Evolutionary conservation across 257 asterid genomes (phyloP).

Genomic region (Plantago elongata): DNA sequence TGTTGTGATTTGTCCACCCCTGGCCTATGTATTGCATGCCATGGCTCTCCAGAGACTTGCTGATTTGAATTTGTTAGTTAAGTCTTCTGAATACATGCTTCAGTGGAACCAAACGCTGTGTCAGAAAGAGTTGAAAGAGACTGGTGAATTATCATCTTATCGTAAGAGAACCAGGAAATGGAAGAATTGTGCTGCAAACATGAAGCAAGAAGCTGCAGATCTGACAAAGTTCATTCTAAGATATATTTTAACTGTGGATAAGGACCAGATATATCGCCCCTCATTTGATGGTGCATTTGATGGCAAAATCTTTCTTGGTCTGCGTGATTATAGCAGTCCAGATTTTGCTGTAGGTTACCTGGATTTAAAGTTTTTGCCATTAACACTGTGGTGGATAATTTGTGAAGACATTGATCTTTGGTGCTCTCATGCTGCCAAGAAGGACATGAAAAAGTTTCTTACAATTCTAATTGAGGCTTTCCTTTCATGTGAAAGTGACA

Average conservation of each 20-base stretch:
- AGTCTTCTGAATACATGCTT: slow-evolving; percentile 61
- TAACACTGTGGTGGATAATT: slow-evolving; percentile 53
- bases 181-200: slow-evolving; percentile 37
- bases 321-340: slow-evolving; percentile 31
- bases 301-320: slow-evolving; percentile 24
- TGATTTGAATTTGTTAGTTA: slow-evolving; percentile 64
- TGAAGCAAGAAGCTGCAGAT: slow-evolving; percentile 60
- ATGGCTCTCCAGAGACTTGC: slow-evolving; percentile 78
- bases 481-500: slow-evolving; percentile 30
- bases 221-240: slow-evolving; percentile 54
- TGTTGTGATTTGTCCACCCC: slow-evolving; percentile 45
- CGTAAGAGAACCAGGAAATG: slow-evolving; percentile 48
- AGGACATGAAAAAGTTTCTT: slow-evolving; percentile 58
- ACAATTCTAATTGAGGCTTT: slow-evolving; percentile 41
- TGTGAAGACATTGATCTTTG: slow-evolving; percentile 75
- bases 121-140: slow-evolving; percentile 37
- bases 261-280: slow-evolving; percentile 29
- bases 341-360: slow-evolving; percentile 51
- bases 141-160: slow-evolving; percentile 29
- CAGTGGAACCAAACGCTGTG: slow-evolving; percentile 39
- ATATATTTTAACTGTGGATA: slow-evolving; percentile 37
- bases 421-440: slow-evolving; percentile 71
- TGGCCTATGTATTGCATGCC: slow-evolving; percentile 57
- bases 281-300: slow-evolving; percentile 28
- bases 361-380: slow-evolving; percentile 44